Evolutionary conservation across 768 basidiomycete species (phyloP), one percentile per base, ranked within the genome.

Genomic region (Suillus subalutaceus): DNA sequence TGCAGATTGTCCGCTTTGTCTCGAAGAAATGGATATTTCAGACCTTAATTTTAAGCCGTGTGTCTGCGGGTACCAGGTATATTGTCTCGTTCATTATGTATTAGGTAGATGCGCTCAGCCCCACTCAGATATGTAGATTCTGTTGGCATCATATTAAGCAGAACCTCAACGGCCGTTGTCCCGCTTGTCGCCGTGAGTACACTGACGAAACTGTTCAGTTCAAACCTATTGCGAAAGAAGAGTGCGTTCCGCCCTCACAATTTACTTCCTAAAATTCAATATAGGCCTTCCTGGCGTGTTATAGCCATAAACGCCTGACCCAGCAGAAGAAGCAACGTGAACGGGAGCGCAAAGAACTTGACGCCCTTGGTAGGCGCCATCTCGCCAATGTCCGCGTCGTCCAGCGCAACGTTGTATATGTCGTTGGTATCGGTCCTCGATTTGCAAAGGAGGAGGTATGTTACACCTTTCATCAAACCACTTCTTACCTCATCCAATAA

Each of bases 1-100:
- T 74, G 92, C 93, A 68, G 97, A 99, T 74, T 99, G 97, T 81
- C 94, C 97, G 55, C 87, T 99, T 66, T 99, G 97, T 81, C 88
- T 98, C 53, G 97, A 99, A 75, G 96, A 97, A 82, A 95, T 99
- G 91, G 97, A 99, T 81, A 88, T 98, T 71, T 95, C 95, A 60
- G 97, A 99, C 86, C 87, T 98, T 78, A 97, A 97, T 82, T 99
- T 99, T 83, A 97, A 96, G 83, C 97, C 97, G 35, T 99, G 97
- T 79, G 89, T 96, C 62, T 99, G 97, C 80, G 97, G 97, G 67
- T 97, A 99, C 81, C 97, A 98, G 87, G 97, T 92, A 69, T 63
- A 61, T 62, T 26, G 62, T 69, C 20, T 60, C 69, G 64, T 70
- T 32, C 6, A 32, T 70, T 65, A 73, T 71, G 67, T 43, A 30